A percentile compares a stretch with the other conserved stretches of the same genome.
These are phyloP conservation scores for Podaxis rugospora DNA, from an alignment of 768 basidiomycete genomes.

Conservation along the genomic window DNA sequence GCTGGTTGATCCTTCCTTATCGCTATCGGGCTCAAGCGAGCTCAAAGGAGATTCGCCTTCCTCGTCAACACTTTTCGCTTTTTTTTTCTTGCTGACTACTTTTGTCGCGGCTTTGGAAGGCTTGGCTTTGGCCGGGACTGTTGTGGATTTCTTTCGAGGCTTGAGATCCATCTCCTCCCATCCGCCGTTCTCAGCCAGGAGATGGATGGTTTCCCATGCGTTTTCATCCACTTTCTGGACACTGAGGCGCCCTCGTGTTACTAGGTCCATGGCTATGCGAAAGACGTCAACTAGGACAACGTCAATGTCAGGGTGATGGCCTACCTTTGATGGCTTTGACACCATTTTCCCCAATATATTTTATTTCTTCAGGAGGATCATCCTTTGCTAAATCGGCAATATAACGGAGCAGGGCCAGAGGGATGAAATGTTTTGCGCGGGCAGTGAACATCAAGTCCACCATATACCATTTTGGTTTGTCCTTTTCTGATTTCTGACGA, in stretches of 20 bases:
- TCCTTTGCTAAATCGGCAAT: slow-evolving; percentile 42
- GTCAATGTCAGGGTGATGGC: slow-evolving; percentile 8
- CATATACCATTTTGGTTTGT: slow-evolving; percentile 90
- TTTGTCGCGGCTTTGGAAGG: background rate
- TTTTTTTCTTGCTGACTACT: background rate
- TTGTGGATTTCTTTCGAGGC: slow-evolving; percentile 26
- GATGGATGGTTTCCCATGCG: slow-evolving; percentile 60
- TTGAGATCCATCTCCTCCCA: slow-evolving; percentile 58
- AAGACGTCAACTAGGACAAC: background rate
- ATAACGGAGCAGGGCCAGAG: slow-evolving; percentile 67
- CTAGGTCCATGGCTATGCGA: slow-evolving; percentile 66
- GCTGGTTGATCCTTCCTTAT: background rate
- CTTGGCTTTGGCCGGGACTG: background rate
- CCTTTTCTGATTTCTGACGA: slow-evolving; percentile 68
- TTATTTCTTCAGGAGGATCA: slow-evolving; percentile 47
- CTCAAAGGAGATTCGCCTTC: slow-evolving; percentile 6
- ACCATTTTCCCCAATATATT: slow-evolving; percentile 63
- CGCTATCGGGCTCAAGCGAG: background rate
- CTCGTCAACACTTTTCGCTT: background rate
- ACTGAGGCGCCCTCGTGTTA: slow-evolving; percentile 79
- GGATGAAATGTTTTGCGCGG: slow-evolving; percentile 69
- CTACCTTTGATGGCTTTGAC: slow-evolving; percentile 61
- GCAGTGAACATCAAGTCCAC: slow-evolving; percentile 69
- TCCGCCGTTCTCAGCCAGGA: slow-evolving; percentile 69
- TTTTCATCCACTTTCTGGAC: slow-evolving; percentile 73